These are phyloP conservation scores for Euryodendron excelsum DNA, from an alignment of 148 eudicot species.

Conservation along the genomic window DNA sequence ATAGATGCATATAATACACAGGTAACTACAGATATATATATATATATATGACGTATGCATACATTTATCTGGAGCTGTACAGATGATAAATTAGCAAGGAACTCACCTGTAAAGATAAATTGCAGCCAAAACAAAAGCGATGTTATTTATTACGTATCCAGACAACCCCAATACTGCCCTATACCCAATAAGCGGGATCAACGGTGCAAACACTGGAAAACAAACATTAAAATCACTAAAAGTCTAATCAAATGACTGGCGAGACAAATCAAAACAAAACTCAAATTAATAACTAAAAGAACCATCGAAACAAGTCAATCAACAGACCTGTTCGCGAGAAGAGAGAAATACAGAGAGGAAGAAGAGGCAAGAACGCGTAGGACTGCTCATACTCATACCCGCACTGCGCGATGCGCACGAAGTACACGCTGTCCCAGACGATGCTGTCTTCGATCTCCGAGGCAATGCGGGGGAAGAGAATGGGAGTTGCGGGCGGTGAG, in stretches of 20 bases:
- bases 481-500: neutral
- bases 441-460: slow-evolving; percentile 61
- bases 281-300: neutral
- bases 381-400: slow-evolving; percentile 93
- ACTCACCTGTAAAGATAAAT: slow-evolving; percentile 68
- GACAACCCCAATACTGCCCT: slow-evolving; percentile 89
- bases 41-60: too few species aligned
- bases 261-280: neutral
- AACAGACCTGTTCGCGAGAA: slow-evolving; percentile 54
- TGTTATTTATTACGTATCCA: slow-evolving; percentile 73
- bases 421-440: slow-evolving; percentile 91
- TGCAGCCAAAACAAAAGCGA: slow-evolving; percentile 77
- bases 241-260: too few species aligned
- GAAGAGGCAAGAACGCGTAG: slow-evolving; percentile 87
- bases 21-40: neutral
- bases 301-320: neutral
- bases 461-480: slow-evolving; percentile 54
- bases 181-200: slow-evolving; percentile 75
- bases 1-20: neutral
- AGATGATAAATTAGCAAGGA: neutral
- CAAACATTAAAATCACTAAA: neutral
- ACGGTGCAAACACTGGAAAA: slow-evolving; percentile 58
- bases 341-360: slow-evolving; percentile 51
- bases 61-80: neutral
- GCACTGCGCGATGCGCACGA: slow-evolving; percentile 68